A percentile compares a stretch with the other conserved stretches of the same genome.
phyloP scores from a whole-genome alignment of 805 yeast species.

The Myxozyma sirexii region DNA sequence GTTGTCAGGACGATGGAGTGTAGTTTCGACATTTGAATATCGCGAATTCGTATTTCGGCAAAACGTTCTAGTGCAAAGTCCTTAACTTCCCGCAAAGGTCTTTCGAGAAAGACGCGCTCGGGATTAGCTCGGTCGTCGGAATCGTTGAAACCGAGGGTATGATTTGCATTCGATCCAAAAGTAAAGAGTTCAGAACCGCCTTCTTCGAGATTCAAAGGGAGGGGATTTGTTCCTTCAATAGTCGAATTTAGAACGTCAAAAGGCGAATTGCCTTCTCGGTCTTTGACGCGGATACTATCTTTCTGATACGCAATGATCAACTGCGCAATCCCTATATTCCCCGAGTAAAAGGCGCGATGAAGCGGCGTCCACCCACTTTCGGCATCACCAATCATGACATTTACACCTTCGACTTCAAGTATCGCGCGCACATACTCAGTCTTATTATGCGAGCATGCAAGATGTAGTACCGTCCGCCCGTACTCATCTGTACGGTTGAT shows the following conservation, averaged over 20 bases:
- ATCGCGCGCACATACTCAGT: constrained; percentile 51
- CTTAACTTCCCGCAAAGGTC: constrained; percentile 30
- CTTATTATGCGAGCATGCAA: constrained; percentile 55
- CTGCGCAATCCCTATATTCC: constrained; percentile 58
- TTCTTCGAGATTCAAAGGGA: constrained; percentile 29
- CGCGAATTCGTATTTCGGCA: constrained; percentile 51
- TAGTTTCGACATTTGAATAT: constrained; percentile 60
- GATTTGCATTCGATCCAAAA: constrained; percentile 64
- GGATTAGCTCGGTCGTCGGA: constrained; percentile 55
- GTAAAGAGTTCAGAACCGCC: constrained; percentile 56
- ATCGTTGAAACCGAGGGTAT: constrained; percentile 68
- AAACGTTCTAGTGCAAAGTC: constrained; percentile 40
- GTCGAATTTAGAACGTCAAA: constrained; percentile 57
- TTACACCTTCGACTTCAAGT: constrained; percentile 53
- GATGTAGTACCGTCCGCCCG: constrained; percentile 55
- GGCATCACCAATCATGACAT: constrained; percentile 55
- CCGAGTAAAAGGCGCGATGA: constrained; percentile 67
- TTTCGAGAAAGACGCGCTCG: constrained; percentile 44
- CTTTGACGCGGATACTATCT: constrained; percentile 57
- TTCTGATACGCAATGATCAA: constrained; percentile 45
- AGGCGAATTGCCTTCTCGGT: constrained; percentile 72
- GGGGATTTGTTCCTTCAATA: constrained; percentile 32
- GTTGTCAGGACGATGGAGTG: constrained; percentile 65
- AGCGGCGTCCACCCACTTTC: constrained; percentile 85
- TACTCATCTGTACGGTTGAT: constrained; percentile 31